A percentile compares a stretch with the other conserved stretches of the same genome.
Conservation (phyloP, 495 filamentous ascomycete species). For the Penicillium daleae region DNA sequence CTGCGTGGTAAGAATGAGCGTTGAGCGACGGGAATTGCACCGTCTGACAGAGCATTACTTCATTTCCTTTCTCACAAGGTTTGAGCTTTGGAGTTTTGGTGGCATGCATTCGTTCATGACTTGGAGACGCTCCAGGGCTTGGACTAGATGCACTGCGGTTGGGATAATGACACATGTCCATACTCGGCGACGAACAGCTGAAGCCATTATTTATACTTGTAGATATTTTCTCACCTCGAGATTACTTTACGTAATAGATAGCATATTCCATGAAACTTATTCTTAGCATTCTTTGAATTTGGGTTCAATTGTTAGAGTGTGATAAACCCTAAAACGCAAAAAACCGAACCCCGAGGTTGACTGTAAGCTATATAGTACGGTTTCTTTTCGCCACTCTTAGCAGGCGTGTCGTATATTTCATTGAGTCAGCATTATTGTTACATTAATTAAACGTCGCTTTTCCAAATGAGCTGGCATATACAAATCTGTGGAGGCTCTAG, state of each 20-base stretch:
- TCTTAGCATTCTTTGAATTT: neutral
- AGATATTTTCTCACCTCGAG: neutral
- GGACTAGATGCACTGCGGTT: neutral
- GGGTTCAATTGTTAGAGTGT: neutral
- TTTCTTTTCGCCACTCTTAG: neutral
- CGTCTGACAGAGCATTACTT: neutral
- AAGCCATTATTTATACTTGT: neutral
- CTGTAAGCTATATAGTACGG: neutral
- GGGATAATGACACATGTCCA: neutral
- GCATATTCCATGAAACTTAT: neutral
- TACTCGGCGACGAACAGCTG: neutral
- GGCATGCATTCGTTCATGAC: neutral
- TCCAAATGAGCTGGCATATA: neutral
- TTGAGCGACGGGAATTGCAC: neutral
- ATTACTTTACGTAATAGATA: neutral
- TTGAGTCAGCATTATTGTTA: neutral
- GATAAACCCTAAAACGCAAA: neutral
- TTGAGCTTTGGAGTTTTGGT: neutral
- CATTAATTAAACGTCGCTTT: too few relatives aligned
- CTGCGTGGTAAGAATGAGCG: conserved; percentile 11
- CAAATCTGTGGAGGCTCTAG: neutral
- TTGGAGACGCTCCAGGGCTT: neutral
- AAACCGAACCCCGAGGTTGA: neutral
- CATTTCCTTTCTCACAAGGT: neutral
- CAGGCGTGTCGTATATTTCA: neutral